Evolutionary conservation across 2,329 filamentous ascomycete species (phyloP).

Genomic region (Boeremia lycopersici): DNA sequence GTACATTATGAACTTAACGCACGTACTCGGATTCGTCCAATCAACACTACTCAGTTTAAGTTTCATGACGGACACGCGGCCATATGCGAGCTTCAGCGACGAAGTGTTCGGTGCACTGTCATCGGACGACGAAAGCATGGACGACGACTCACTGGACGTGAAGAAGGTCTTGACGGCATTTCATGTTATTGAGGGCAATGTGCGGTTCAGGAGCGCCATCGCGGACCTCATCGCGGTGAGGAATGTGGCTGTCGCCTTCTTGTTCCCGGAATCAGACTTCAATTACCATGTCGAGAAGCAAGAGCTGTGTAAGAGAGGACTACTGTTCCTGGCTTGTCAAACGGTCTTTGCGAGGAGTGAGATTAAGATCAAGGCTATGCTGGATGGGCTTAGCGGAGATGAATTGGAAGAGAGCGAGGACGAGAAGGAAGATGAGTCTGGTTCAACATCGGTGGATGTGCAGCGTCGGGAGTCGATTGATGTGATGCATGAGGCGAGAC

Average conservation of each 20-base stretch:
- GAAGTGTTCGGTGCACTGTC: background rate
- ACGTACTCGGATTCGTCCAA: slow-evolving; percentile 20
- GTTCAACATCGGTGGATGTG: background rate
- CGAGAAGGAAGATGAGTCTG: background rate
- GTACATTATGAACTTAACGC: slow-evolving; percentile 28
- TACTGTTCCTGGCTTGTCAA: slow-evolving; percentile 37
- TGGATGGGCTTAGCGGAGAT: slow-evolving; percentile 23
- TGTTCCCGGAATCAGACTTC: slow-evolving; percentile 40
- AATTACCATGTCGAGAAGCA: slow-evolving; percentile 20
- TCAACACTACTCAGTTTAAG: slow-evolving; percentile 17
- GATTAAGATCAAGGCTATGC: slow-evolving; percentile 28
- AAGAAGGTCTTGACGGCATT: slow-evolving; percentile 32
- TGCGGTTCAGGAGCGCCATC: slow-evolving; percentile 25
- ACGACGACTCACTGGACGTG: slow-evolving; percentile 20
- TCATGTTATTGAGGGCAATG: slow-evolving; percentile 28
- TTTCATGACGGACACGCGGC: slow-evolving; percentile 22
- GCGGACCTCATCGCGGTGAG: slow-evolving; percentile 13
- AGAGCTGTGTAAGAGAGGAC: slow-evolving; percentile 22
- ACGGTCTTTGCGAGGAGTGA: slow-evolving; percentile 38
- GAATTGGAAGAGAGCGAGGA: slow-evolving; percentile 12
- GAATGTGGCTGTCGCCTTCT: slow-evolving; percentile 30
- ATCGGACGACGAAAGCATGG: background rate
- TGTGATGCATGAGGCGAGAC: slow-evolving; percentile 7
- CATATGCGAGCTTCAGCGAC: slow-evolving; percentile 13
- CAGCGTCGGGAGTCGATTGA: slow-evolving; percentile 2